Conservation (phyloP, 2,329 filamentous ascomycete species). For the Monosporascus sp. region DNA sequence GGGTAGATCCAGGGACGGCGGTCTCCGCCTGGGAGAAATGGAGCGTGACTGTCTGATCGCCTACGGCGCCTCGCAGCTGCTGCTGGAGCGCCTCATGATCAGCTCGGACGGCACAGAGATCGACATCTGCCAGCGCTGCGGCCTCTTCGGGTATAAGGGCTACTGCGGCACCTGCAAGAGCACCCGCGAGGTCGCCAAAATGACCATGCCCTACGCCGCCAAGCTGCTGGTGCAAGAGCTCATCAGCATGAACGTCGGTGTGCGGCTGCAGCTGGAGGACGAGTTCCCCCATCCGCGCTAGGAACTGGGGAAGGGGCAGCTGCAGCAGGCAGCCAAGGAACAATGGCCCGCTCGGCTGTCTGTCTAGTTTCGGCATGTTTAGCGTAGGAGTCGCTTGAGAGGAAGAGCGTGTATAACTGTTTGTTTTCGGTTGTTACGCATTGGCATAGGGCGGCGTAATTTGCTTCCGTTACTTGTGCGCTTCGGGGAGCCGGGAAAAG, state of each 20-base stretch:
- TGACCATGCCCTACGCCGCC: slow-evolving; percentile 96
- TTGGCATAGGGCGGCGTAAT: slow-evolving; percentile 19
- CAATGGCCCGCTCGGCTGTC: too few relatives aligned
- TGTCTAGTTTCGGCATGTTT: neutral
- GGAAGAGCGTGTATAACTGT: too few relatives aligned
- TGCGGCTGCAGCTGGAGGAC: slow-evolving; percentile 83
- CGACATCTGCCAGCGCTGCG: slow-evolving; percentile 90
- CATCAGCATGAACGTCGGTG: slow-evolving; percentile 98
- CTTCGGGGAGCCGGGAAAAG: slow-evolving; percentile 4
- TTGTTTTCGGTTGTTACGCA: neutral
- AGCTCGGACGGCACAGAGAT: slow-evolving; percentile 86
- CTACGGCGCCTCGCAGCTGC: slow-evolving; percentile 87
- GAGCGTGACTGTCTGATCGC: slow-evolving; percentile 97
- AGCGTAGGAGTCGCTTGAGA: too few relatives aligned
- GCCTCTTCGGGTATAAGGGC: slow-evolving; percentile 90
- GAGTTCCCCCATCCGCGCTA: slow-evolving; percentile 70
- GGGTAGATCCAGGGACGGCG: slow-evolving; percentile 87
- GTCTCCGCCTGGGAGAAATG: slow-evolving; percentile 94
- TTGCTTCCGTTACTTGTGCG: slow-evolving; percentile 2
- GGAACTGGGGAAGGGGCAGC: slow-evolving; percentile 4
- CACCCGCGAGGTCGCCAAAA: slow-evolving; percentile 76
- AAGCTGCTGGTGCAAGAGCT: slow-evolving; percentile 95
- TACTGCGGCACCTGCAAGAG: slow-evolving; percentile 93
- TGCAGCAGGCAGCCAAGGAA: too few relatives aligned
- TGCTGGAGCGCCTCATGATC: slow-evolving; percentile 91